Base-by-base conservation (phyloP, 225 moss, liverwort and hornwort genomes). In the Rhytidiadelphus loreus region DNA sequence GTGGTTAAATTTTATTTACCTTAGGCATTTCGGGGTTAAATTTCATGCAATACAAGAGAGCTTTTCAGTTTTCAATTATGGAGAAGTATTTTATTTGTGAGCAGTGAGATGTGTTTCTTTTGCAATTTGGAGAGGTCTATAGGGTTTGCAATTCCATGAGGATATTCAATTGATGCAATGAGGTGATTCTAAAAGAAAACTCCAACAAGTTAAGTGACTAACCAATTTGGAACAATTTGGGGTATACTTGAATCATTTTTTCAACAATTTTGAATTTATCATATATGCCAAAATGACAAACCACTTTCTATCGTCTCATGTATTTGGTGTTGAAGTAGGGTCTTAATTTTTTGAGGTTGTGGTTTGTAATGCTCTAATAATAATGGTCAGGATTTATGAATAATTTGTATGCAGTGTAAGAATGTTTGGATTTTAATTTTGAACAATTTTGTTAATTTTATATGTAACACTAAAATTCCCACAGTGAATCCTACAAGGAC, bases 401-500 rank as follows among this genome's bases (percentile, higher is more conserved):
- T 24, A 24, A 23, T 23, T 25, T 41, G 14, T 65, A 35, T 20
- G 65, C 20, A 37, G n/a, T 35, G 3, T 65, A 37, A 6, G 11
- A 35, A 35, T 35, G 20, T 37, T 37, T 35, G 11, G 20, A 20
- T 11, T 65, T 35, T 11, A 6, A 19, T 65, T 35, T 65, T 64
- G 17, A 1, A 19, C 11, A 65, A 17, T 4, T 63, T 30, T 30
- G 7, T 30, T 62, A 35, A 3, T 5, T 35, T 19, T 65, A 35
- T 19, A 35, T 65, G 4, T 65, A 12, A n/a, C 1, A 68, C 4
- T n/a, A n/a, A 68, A 68, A 12, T 22, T 68, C 1, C 7, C 0
- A 13, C 12, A n/a, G 23, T 68, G n/a, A n/a, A 0, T 68, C n/a
- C 0, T 68, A 2, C 0, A n/a, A 1, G 22, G 7, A n/a, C n/a